Conservation (phyloP, 331 rosid species). For the Prunus yedoensis region DNA sequence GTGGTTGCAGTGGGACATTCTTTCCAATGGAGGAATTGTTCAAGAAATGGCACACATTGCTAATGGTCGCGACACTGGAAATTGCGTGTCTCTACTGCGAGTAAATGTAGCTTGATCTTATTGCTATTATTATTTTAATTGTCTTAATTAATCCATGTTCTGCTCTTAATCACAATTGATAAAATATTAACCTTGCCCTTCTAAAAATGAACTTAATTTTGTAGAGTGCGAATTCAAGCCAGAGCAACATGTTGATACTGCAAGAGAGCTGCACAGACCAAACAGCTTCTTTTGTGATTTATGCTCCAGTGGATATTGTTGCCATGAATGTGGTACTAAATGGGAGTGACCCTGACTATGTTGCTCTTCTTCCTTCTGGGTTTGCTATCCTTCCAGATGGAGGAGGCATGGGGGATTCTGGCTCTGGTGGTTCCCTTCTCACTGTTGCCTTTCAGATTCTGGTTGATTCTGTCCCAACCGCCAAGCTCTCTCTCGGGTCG, state of each 20-base stretch:
- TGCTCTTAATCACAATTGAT: neutral
- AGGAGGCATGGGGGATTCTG: constrained; percentile 42
- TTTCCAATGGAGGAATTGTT: constrained; percentile 85
- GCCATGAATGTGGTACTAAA: constrained; percentile 89
- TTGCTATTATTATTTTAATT: neutral
- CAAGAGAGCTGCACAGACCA: constrained; percentile 91
- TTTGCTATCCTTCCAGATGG: constrained; percentile 90
- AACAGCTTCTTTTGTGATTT: constrained; percentile 78
- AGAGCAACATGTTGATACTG: constrained; percentile 88
- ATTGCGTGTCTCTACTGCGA: constrained; percentile 83
- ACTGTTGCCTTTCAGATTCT: constrained; percentile 94
- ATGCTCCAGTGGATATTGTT: constrained; percentile 87
- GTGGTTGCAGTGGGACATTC: constrained; percentile 86
- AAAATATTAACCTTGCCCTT: no score
- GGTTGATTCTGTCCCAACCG: constrained; percentile 93
- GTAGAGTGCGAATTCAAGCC: constrained; percentile 96
- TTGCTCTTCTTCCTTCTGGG: constrained; percentile 94
- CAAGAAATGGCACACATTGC: constrained; percentile 99
- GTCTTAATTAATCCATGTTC: neutral
- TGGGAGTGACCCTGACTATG: constrained; percentile 95
- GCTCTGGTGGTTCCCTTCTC: constrained; percentile 73
- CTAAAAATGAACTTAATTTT: neutral
- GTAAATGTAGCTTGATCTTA: constrained; percentile 58
- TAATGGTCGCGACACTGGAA: constrained; percentile 85
- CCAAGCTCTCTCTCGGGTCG: constrained; percentile 90